A percentile compares a stretch with the other conserved stretches of the same genome.
Evolutionary conservation across 2,329 filamentous ascomycete species (phyloP).

Genomic region (Aspergillus eucalypticola): DNA sequence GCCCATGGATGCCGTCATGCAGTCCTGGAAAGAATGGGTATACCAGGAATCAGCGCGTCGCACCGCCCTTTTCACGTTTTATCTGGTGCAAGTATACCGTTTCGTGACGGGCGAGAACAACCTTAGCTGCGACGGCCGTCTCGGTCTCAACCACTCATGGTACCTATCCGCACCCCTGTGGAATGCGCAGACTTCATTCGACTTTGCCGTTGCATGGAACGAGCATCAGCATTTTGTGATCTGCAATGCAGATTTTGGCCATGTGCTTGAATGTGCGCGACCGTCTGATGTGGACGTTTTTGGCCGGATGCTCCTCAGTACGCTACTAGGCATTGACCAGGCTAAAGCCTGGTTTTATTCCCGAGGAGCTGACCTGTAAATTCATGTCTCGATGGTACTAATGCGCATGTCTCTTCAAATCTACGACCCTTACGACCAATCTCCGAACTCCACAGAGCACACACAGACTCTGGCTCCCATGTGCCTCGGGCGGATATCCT

Average conservation of each 20-base stretch:
- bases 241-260: slow-evolving; percentile 26
- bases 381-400: too few species aligned
- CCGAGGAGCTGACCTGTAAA: too few species aligned
- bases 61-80: slow-evolving; percentile 53
- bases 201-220: slow-evolving; percentile 32
- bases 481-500: too few species aligned
- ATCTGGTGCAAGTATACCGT: slow-evolving; percentile 38
- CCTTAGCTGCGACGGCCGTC: slow-evolving; percentile 27
- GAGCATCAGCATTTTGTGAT: slow-evolving; percentile 30
- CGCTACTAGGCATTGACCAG: slow-evolving; percentile 27
- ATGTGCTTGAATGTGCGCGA: slow-evolving; percentile 21
- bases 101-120: slow-evolving; percentile 21
- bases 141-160: slow-evolving; percentile 31
- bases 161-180: slow-evolving; percentile 33
- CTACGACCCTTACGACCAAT: too few species aligned
- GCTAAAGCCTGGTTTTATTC: slow-evolving; percentile 28
- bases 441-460: too few species aligned
- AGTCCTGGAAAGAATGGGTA: slow-evolving; percentile 56
- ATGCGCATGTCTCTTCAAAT: too few species aligned
- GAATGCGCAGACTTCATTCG: slow-evolving; percentile 28
- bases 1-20: slow-evolving; percentile 43
- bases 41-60: slow-evolving; percentile 57
- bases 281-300: slow-evolving; percentile 31
- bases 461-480: too few species aligned
- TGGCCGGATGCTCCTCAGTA: slow-evolving; percentile 31